Evolutionary conservation across 1,284 basidiomycete species (phyloP).

Genomic region (Afroboletus lepidellus): DNA sequence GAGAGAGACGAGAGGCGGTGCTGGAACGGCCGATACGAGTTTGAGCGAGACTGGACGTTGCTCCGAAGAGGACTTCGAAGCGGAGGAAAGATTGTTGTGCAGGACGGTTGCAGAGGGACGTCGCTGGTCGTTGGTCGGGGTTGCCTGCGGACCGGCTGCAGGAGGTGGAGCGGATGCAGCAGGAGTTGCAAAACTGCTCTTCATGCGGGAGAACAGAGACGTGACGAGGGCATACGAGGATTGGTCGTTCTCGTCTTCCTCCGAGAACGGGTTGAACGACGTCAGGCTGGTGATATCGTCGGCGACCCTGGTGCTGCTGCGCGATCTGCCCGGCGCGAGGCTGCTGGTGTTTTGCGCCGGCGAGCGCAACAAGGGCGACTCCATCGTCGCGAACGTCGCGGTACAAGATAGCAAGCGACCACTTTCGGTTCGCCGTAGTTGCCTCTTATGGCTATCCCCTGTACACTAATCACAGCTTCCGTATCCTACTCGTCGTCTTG

Average conservation of each 20-base stretch:
- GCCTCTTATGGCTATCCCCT: conserved; percentile 18
- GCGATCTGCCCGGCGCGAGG: conserved; percentile 52
- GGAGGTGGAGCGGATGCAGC: conserved; percentile 40
- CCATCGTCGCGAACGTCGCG: conserved; percentile 17
- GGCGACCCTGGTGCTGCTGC: conserved; percentile 56
- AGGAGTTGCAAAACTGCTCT: conserved; percentile 66
- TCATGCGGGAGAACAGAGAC: conserved; percentile 73
- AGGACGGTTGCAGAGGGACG: conserved; percentile 50
- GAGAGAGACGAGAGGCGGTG: conserved; percentile 78
- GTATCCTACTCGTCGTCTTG: conserved; percentile 18
- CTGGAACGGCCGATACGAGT: conserved; percentile 54
- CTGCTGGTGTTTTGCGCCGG: conserved; percentile 40
- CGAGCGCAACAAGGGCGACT: conserved; percentile 36
- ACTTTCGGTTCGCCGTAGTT: conserved; percentile 10
- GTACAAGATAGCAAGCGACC: conserved; percentile 9
- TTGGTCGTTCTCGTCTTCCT: conserved; percentile 82
- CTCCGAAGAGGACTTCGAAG: conserved; percentile 43
- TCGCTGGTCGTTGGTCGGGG: conserved; percentile 44
- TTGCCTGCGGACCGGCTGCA: conserved; percentile 29
- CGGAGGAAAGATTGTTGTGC: conserved; percentile 46
- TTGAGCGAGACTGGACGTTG: conserved; percentile 60
- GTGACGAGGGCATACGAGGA: conserved; percentile 78
- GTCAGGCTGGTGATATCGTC: conserved; percentile 74
- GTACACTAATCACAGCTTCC: conserved; percentile 19
- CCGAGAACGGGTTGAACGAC: conserved; percentile 82